Percentiles rank a stretch among this genome's conserved stretches.
Evolutionary conservation across 805 yeast genomes (phyloP).

Genomic region (Saturnispora besseyi): DNA sequence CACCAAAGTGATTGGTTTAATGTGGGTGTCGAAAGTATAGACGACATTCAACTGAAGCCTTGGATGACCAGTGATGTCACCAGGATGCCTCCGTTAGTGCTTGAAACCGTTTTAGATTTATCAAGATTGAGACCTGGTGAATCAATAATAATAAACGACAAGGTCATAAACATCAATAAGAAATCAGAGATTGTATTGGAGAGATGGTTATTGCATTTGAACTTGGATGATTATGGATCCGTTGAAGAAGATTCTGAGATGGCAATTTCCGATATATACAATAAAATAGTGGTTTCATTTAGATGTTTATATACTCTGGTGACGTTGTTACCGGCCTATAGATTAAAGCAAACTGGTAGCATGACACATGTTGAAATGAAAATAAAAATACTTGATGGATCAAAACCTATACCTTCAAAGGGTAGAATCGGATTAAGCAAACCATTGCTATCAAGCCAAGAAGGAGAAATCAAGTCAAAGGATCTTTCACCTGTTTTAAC

Average conservation of each 20-base stretch:
- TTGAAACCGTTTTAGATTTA: constrained; percentile 55
- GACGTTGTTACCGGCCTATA: constrained; percentile 64
- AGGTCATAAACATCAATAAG: constrained; percentile 50
- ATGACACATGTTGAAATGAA: constrained; percentile 31
- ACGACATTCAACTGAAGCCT: constrained; percentile 13
- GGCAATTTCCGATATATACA: constrained; percentile 50
- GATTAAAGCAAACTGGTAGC: constrained; percentile 33
- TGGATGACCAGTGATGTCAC: constrained; percentile 47
- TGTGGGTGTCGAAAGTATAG: constrained; percentile 30
- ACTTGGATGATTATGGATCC: constrained; percentile 31
- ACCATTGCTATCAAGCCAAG: constrained; percentile 32
- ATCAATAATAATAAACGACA: constrained; percentile 21
- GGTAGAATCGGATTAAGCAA: constrained; percentile 83
- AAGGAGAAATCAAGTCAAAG: constrained; percentile 35
- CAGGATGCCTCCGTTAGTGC: constrained; percentile 67
- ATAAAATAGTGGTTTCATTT: constrained; percentile 63
- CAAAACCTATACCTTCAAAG: constrained; percentile 65
- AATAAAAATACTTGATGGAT: constrained; percentile 64
- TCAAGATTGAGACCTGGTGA: constrained; percentile 19
- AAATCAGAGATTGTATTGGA: constrained; percentile 86
- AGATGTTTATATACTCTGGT: constrained; percentile 62
- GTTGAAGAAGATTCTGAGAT: constrained; percentile 12
- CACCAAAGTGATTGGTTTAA: constrained; percentile 57
- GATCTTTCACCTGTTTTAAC: constrained; percentile 66
- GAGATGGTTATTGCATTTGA: constrained; percentile 86